A percentile compares a stretch with the other conserved stretches of the same genome.
phyloP scores from a whole-genome alignment of 1,284 basidiomycete species.

The Cystobasidiaceae sp. region DNA sequence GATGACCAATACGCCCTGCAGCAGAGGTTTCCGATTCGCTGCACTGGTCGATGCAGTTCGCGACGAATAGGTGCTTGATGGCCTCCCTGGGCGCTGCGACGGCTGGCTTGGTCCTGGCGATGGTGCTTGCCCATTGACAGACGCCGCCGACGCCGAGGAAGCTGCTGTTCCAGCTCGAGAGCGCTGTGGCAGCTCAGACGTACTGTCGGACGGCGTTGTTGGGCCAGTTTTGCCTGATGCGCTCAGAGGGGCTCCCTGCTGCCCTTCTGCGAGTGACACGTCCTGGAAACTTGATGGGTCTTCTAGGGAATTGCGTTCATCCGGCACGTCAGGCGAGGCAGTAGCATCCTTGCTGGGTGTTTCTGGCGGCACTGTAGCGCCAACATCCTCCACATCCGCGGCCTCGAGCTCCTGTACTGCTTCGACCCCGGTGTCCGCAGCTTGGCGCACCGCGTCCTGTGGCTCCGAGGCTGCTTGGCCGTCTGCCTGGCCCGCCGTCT shows the following conservation, averaged over 20 bases:
- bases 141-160: not conserved
- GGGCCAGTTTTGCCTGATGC: not conserved
- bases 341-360: conserved; percentile 15
- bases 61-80: conserved; percentile 23
- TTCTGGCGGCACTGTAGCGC: not conserved
- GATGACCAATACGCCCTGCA: conserved; percentile 55
- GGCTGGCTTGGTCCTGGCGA: not conserved
- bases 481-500: not conserved
- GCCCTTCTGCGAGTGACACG: conserved; percentile 9
- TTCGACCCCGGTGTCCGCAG: not conserved
- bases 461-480: not conserved
- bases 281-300: conserved; percentile 21
- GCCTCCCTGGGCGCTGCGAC: not conserved
- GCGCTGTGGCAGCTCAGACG: not conserved
- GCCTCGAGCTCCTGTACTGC: not conserved
- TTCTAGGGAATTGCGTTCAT: not conserved
- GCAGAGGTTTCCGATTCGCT: conserved; percentile 24
- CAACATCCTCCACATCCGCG: too few species aligned
- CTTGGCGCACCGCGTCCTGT: not conserved
- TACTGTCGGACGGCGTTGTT: not conserved
- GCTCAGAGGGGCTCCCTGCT: not conserved
- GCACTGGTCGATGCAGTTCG: conserved; percentile 20
- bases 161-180: not conserved
- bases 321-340: not conserved
- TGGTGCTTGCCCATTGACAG: not conserved